Evolutionary conservation across 768 basidiomycete genomes (phyloP).

Genomic region (Pisolithus microcarpus): DNA sequence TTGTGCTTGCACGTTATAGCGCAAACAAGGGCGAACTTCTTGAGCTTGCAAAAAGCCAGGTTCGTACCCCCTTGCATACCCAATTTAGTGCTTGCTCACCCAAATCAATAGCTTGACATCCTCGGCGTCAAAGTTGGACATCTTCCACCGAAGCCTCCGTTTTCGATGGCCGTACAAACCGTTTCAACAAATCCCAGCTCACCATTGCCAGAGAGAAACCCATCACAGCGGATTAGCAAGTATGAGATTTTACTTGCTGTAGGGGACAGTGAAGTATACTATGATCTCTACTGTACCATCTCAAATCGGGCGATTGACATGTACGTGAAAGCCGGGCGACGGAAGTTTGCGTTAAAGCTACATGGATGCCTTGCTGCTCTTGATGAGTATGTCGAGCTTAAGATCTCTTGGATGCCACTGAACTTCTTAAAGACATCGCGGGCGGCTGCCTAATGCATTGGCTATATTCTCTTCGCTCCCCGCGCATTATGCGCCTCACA

Average conservation of each 20-base stretch:
- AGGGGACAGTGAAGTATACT: slow-evolving; percentile 53
- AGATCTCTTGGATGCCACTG: slow-evolving; percentile 2
- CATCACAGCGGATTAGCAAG: slow-evolving; percentile 42
- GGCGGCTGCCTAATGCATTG: slow-evolving; percentile 53
- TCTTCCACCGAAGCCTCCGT: slow-evolving; percentile 67
- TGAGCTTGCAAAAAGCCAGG: slow-evolving; percentile 85
- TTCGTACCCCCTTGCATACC: slow-evolving; percentile 24
- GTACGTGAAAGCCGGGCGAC: slow-evolving; percentile 75
- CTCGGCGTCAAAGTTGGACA: slow-evolving; percentile 71
- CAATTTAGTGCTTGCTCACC: background rate
- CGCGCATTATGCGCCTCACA: slow-evolving; percentile 75
- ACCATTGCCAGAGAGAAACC: slow-evolving; percentile 16
- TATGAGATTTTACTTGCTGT: slow-evolving; percentile 55
- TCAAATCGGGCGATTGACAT: slow-evolving; percentile 82
- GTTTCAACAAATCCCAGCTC: slow-evolving; percentile 6
- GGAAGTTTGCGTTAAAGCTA: slow-evolving; percentile 79
- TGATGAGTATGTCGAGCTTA: slow-evolving; percentile 61
- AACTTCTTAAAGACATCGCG: slow-evolving; percentile 51
- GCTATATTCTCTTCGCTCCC: slow-evolving; percentile 74
- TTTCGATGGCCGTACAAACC: slow-evolving; percentile 44
- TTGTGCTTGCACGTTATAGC: slow-evolving; percentile 45
- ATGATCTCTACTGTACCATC: slow-evolving; percentile 63
- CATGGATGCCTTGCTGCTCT: slow-evolving; percentile 84
- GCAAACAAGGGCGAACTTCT: slow-evolving; percentile 85
- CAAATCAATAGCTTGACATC: slow-evolving; percentile 62